Base-by-base conservation (phyloP, 768 basidiomycete species). In the Podaxis sp. region DNA sequence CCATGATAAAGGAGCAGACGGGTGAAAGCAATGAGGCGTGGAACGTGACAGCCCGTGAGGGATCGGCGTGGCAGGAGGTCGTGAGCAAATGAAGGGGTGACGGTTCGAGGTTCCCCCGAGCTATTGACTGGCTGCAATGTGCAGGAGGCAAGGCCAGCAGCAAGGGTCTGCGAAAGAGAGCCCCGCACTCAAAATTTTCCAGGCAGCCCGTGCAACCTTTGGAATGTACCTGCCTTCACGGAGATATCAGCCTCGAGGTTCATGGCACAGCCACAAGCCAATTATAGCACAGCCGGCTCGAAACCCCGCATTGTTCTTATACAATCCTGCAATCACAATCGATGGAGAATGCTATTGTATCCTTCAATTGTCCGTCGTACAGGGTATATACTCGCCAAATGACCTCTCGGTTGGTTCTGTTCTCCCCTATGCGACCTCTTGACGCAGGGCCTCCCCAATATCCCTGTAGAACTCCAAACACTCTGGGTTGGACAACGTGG, bases 401-500 rank as follows among this genome's bases (percentile, higher is more conserved):
- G 1, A n/a, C 44, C 7, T 36, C 39, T 46, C 54, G 8, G 15
- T 13, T 15, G 30, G 33, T 30, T 26, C 51, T 26, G 52, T 17
- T 42, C 15, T n/a, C 12, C 40, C 46, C 71, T 63, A 69, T 49
- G 65, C 72, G 33, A 79, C 76, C 69, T 87, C 85, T 61, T 65
- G 72, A 55, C 86, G 76, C 71, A 90, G 71, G 56, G 52, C 63
- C 55, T 76, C 70, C 44, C 89, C 87, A 55, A 86, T 72, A n/a
- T 78, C 74, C 48, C 71, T 82, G 74, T 88, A 93, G 66, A 83
- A 84, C 5, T 70, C 75, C 53, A 93, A 79, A 73, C 88, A 90
- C 66, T 85, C 86, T 17, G 92, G 88, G 72, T 93, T 93, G 38
- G 83, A 77, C 65, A 94, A 71, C 15, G 90, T 93, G 38, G 89